Base-by-base conservation (phyloP, 352 stramenopile genomes). In the Blastocystis sp. region DNA sequence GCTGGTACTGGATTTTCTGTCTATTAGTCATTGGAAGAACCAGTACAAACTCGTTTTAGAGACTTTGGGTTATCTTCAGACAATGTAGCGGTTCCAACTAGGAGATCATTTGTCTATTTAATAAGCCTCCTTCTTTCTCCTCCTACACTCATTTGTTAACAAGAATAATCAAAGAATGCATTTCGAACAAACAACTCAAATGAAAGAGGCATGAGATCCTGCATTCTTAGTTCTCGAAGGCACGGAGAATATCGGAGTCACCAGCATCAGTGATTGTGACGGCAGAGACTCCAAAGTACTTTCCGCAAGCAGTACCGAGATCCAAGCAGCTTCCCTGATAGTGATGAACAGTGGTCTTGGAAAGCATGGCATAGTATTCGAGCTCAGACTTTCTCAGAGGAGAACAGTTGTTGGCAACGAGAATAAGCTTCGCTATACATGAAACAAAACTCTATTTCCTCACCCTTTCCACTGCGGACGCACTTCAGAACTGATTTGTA, bases 331-430 rank as follows among this genome's bases (percentile, higher is more conserved):
- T 96, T 84, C 97, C 97, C 73, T 94, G 92, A 92, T 98, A 99
- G 93, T 99, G 97, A 93, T 99, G 96, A 87, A 99, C 97, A 60
- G 93, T 93, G 80, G 93, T 97, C 95, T 99, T 99, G 91, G 95
- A 96, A 87, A 99, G 94, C 96, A 99, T 98, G 90, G 97, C 98
- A 93, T 98, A 98, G 95, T 99, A 99, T 93, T 99, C 97, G 91
- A 99, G 94, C 92, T 99, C 96, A 60, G 96, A 98, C 95, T 99
- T 99, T 92, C 96, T 94, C 78, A 99, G 93, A 57, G 96, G 95
- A 64, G 96, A 97, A 91, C 95, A 98, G 95, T 99, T 99, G 90
- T 93, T 97, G 57, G 95, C 93, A 91, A 99, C 95, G 84, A 99
- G 93, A 62, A 99, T 94, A 80, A 99, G 93, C 94, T 99, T 99